These are phyloP conservation scores for Talaromyces amestolkiae DNA, from an alignment of 2,329 filamentous ascomycete genomes.

Conservation along the genomic window DNA sequence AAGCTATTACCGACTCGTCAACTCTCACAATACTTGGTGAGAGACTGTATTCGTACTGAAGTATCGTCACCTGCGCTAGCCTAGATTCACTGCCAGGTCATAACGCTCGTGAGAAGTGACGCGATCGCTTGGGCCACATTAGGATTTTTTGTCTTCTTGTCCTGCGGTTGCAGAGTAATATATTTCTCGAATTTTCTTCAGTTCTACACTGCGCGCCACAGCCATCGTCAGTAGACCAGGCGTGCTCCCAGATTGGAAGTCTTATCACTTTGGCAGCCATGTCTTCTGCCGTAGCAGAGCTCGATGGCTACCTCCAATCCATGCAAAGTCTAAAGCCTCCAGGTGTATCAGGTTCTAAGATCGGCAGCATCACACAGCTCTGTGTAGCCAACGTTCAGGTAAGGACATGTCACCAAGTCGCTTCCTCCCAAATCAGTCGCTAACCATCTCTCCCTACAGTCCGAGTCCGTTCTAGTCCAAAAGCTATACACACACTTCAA, in stretches of 20 bases:
- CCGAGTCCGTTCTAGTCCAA: constrained; percentile 89
- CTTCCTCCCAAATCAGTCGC: neutral
- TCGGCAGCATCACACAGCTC: constrained; percentile 78
- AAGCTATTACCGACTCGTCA: constrained; percentile 18
- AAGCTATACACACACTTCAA: constrained; percentile 98
- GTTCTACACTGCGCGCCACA: neutral
- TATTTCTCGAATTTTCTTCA: constrained; percentile 17
- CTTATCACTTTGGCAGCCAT: constrained; percentile 47
- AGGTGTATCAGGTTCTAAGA: constrained; percentile 90
- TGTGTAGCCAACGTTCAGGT: constrained; percentile 91
- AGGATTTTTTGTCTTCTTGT: constrained; percentile 4
- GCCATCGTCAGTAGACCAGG: constrained; percentile 9
- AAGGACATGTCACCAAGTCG: constrained; percentile 39
- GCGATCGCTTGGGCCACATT: constrained; percentile 29
- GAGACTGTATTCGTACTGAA: constrained; percentile 35
- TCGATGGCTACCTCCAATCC: constrained; percentile 85
- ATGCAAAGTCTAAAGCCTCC: constrained; percentile 90
- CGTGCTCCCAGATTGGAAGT: constrained; percentile 11
- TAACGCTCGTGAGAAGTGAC: constrained; percentile 38
- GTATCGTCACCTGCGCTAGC: constrained; percentile 35
- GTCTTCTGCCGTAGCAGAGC: constrained; percentile 82
- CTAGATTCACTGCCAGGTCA: constrained; percentile 31
- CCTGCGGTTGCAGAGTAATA: constrained; percentile 23
- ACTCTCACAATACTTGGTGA: constrained; percentile 18
- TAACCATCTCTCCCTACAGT: constrained; percentile 54